phyloP scores from a whole-genome alignment of 2,329 filamentous ascomycete species.

The Epichloe gansuensis region DNA sequence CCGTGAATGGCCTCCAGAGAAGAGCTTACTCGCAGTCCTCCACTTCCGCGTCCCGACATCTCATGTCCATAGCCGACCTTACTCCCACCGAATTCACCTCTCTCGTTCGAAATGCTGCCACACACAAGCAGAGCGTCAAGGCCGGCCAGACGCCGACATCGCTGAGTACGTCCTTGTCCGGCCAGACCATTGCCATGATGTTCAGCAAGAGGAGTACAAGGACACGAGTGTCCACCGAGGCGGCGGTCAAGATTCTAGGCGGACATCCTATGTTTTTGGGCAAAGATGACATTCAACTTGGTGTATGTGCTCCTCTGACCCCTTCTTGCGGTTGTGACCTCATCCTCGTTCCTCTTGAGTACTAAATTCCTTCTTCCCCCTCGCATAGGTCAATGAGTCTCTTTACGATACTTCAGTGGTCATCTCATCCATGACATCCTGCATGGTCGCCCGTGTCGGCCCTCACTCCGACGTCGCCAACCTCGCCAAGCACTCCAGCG shows the following conservation, averaged over 20 bases:
- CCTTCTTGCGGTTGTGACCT: background rate
- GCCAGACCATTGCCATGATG: constrained; percentile 83
- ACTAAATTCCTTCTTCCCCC: background rate
- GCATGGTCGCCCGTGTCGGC: constrained; percentile 68
- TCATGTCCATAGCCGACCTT: constrained; percentile 84
- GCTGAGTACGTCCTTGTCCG: constrained; percentile 50
- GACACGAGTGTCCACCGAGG: constrained; percentile 87
- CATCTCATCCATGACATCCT: constrained; percentile 85
- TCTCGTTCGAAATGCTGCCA: constrained; percentile 69
- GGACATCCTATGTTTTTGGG: constrained; percentile 95
- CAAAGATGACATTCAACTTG: constrained; percentile 91
- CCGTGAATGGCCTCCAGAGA: constrained; percentile 24
- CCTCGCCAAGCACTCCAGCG: constrained; percentile 58
- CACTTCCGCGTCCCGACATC: constrained; percentile 52
- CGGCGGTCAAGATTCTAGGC: constrained; percentile 74
- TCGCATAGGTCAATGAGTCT: constrained; percentile 67
- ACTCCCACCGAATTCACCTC: constrained; percentile 65
- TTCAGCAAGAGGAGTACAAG: constrained; percentile 94
- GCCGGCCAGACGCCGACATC: constrained; percentile 40
- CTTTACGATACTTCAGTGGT: constrained; percentile 86
- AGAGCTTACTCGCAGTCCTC: constrained; percentile 30
- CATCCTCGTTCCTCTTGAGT: constrained; percentile 1
- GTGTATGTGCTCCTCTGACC: constrained; percentile 39
- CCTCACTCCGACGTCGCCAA: constrained; percentile 62
- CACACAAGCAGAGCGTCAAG: constrained; percentile 68